phyloP scores from a whole-genome alignment of 139 green algal species.

The Desmodesmus armatus region DNA sequence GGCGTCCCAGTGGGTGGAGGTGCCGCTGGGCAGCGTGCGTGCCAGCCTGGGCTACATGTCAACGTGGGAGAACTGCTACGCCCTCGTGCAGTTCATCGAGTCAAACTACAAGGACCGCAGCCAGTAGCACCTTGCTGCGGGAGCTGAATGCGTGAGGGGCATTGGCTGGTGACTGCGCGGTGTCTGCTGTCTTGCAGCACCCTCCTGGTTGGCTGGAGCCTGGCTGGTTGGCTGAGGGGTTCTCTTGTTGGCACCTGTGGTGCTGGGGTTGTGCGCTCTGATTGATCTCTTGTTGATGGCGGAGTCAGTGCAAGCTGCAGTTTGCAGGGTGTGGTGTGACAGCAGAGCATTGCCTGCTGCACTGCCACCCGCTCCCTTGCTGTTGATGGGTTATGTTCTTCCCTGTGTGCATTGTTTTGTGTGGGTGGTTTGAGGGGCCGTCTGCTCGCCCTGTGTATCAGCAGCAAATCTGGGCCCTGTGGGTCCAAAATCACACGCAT shows the following conservation, averaged over 20 bases:
- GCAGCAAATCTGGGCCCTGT: too few relatives aligned
- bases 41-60: slow-evolving; percentile 71
- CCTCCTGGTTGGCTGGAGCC: neutral
- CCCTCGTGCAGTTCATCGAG: slow-evolving; percentile 68
- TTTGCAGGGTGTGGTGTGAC: too few relatives aligned
- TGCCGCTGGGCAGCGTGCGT: slow-evolving; percentile 74
- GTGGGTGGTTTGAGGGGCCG: too few relatives aligned
- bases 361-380: too few relatives aligned
- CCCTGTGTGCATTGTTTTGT: too few relatives aligned
- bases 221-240: neutral
- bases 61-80: slow-evolving; percentile 72
- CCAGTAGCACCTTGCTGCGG: neutral
- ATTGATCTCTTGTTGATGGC: neutral
- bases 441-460: too few relatives aligned
- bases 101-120: slow-evolving; percentile 66
- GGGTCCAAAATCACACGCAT: too few relatives aligned
- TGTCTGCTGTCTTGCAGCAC: too few relatives aligned
- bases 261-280: neutral
- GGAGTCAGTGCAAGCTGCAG: neutral
- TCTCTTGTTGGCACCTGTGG: neutral
- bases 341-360: too few relatives aligned
- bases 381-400: too few relatives aligned
- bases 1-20: slow-evolving; percentile 45
- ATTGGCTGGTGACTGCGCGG: neutral
- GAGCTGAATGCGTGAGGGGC: neutral